Percentiles rank a stretch among this genome's conserved stretches.
phyloP scores from a whole-genome alignment of 495 filamentous ascomycete genomes.

The Penicillium robsamsonii region DNA sequence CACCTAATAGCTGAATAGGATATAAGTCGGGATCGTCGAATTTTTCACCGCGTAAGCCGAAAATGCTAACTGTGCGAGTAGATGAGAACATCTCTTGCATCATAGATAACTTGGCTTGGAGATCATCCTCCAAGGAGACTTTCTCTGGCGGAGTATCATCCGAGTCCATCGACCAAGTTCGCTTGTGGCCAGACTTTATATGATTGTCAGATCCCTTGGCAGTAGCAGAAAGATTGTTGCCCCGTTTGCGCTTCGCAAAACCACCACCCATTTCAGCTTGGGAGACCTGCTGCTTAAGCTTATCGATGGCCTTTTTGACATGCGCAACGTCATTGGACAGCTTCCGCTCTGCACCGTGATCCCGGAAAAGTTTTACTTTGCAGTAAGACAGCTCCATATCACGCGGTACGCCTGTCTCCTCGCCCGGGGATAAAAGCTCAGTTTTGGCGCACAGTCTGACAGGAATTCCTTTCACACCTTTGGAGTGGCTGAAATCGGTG shows the following conservation, averaged over 20 bases:
- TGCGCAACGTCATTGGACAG: slow-evolving; percentile 91
- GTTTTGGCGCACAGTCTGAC: slow-evolving; percentile 92
- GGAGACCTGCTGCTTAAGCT: slow-evolving; percentile 84
- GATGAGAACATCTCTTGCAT: slow-evolving; percentile 97
- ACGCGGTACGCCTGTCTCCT: slow-evolving; percentile 42
- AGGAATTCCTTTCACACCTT: slow-evolving; percentile 94
- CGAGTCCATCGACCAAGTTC: slow-evolving; percentile 96
- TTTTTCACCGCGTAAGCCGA: slow-evolving; percentile 80
- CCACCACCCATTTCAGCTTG: slow-evolving; percentile 88
- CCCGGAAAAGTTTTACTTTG: slow-evolving; percentile 94
- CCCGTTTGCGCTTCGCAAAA: slow-evolving; percentile 81
- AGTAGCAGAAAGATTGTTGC: slow-evolving; percentile 52
- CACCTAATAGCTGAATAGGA: slow-evolving; percentile 74
- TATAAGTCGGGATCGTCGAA: slow-evolving; percentile 85
- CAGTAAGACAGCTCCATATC: slow-evolving; percentile 79
- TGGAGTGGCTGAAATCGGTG: slow-evolving; percentile 97
- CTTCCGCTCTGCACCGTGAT: slow-evolving; percentile 95
- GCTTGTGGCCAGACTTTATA: slow-evolving; percentile 81
- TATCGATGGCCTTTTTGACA: slow-evolving; percentile 91
- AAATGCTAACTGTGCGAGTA: slow-evolving; percentile 77
- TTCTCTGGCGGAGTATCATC: slow-evolving; percentile 65
- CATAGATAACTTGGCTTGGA: slow-evolving; percentile 77
- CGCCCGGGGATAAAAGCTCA: slow-evolving; percentile 50
- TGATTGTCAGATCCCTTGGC: slow-evolving; percentile 50
- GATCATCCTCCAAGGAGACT: slow-evolving; percentile 76